phyloP scores from a whole-genome alignment of 805 yeast genomes.

The Tetrapisispora nanseiensis region DNA sequence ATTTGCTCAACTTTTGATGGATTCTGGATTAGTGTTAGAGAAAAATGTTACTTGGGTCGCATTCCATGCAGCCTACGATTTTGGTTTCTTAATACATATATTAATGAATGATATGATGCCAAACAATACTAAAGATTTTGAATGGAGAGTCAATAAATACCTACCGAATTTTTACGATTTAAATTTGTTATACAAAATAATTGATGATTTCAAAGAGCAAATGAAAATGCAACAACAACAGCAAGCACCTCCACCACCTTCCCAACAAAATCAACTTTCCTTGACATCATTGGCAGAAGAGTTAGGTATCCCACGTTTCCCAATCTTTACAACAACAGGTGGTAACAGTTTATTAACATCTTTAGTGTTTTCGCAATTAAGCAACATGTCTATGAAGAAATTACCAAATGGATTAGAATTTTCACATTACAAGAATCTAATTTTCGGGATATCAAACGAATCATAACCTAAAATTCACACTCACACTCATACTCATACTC shows the following conservation, averaged over 20 bases:
- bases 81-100: slow-evolving; percentile 77
- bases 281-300: slow-evolving; percentile 62
- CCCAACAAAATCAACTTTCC: slow-evolving; percentile 13
- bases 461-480: background rate
- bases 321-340: slow-evolving; percentile 47
- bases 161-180: slow-evolving; percentile 82
- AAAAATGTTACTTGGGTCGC: slow-evolving; percentile 70
- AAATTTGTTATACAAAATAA: slow-evolving; percentile 40
- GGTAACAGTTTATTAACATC: slow-evolving; percentile 55
- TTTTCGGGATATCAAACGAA: slow-evolving; percentile 39
- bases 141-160: slow-evolving; percentile 55
- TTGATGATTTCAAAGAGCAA: slow-evolving; percentile 22
- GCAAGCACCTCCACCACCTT: slow-evolving; percentile 4
- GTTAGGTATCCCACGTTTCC: slow-evolving; percentile 52
- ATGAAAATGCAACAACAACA: slow-evolving; percentile 12
- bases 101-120: slow-evolving; percentile 74
- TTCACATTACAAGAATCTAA: slow-evolving; percentile 37
- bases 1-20: slow-evolving; percentile 76
- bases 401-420: slow-evolving; percentile 29
- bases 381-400: slow-evolving; percentile 27
- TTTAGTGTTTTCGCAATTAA: slow-evolving; percentile 54
- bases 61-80: slow-evolving; percentile 89
- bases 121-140: slow-evolving; percentile 65
- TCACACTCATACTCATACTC: no score
- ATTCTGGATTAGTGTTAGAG: slow-evolving; percentile 76